Base-by-base conservation (phyloP, 2,329 filamentous ascomycete genomes). In the Cladosporium colombiae region DNA sequence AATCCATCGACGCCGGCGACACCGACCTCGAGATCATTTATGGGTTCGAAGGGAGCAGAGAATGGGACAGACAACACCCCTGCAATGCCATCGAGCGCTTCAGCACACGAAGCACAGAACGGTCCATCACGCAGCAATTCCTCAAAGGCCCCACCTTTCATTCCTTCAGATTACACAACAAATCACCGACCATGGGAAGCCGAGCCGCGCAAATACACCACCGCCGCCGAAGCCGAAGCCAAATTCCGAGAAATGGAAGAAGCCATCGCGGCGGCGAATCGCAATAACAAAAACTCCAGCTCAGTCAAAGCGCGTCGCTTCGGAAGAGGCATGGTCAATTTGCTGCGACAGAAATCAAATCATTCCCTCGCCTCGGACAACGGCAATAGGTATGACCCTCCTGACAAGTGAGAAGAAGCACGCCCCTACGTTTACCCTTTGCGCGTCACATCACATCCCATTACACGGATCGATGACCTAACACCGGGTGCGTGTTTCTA, bases 291-390 rank as follows among this genome's bases (percentile, higher is more conserved):
- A 18, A 46, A 46, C 10, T 63, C 60, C 25, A 63, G 55, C 49
- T 75, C 74, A 62, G 72, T 75, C 10, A 75, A 75, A 62, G 74
- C 74, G 25, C 68, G 74, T 13, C 74, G 73, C 49, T 76, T 76
- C 60, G 74, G 74, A 14, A 59, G 74, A 49, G 75, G 74, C 65
- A 71, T 76, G 57, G 74, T 76, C 46, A 76, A 75, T 52, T 65
- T 76, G 23, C 66, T 75, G 23, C 70, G 74, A 21, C 74, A 73
- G n/a, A 71, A 79, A 73, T 61, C 64, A 23, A 57, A 61, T 16
- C 50, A 55, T 31, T 18, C 56, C 11, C 29, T 37, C 5, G 31
- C 37, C 23, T 46, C 40, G 5, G 56, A 46, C 10, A 59, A 46
- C 7, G 57, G 33, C 33, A 55, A 33, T 21, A 65, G 64, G 64